Percentiles rank a stretch among this genome's conserved stretches.
phyloP scores from a whole-genome alignment of 768 basidiomycete genomes.

The Boletus huronensis region DNA sequence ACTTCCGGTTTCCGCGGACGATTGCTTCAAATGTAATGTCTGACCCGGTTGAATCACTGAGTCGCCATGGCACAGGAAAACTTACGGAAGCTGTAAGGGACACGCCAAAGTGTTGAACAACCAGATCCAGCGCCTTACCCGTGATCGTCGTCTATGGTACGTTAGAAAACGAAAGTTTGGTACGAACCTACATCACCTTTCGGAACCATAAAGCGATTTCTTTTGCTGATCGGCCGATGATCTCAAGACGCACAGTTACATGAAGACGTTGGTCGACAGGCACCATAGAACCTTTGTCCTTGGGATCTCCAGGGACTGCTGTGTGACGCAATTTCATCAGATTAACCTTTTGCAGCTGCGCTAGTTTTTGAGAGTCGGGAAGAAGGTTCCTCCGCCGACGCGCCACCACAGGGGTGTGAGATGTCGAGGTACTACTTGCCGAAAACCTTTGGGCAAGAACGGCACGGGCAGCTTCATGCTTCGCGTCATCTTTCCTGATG shows the following conservation, averaged over 20 bases:
- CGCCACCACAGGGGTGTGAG: constrained; percentile 25
- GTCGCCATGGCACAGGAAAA: neutral
- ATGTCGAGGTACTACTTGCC: constrained; percentile 7
- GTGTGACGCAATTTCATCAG: constrained; percentile 74
- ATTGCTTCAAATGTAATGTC: constrained; percentile 41
- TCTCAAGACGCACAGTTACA: constrained; percentile 41
- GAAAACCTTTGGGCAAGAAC: constrained; percentile 55
- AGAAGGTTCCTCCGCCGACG: constrained; percentile 35
- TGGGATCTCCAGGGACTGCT: constrained; percentile 61
- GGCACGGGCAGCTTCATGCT: constrained; percentile 48
- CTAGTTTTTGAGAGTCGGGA: constrained; percentile 51
- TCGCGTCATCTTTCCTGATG: constrained; percentile 19
- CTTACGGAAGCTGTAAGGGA: constrained; percentile 14
- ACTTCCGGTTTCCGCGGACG: constrained; percentile 23
- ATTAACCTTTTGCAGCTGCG: constrained; percentile 54
- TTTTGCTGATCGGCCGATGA: constrained; percentile 24
- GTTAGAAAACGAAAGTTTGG: constrained; percentile 2
- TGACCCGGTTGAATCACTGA: constrained; percentile 31
- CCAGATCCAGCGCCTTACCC: constrained; percentile 62
- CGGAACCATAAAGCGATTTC: constrained; percentile 65
- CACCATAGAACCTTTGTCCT: constrained; percentile 45
- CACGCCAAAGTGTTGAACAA: constrained; percentile 29
- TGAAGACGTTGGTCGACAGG: constrained; percentile 58
- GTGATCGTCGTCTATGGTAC: constrained; percentile 45
- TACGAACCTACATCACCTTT: constrained; percentile 45